Conservation (phyloP, 208 protist species). For the Willaertia magna region DNA sequence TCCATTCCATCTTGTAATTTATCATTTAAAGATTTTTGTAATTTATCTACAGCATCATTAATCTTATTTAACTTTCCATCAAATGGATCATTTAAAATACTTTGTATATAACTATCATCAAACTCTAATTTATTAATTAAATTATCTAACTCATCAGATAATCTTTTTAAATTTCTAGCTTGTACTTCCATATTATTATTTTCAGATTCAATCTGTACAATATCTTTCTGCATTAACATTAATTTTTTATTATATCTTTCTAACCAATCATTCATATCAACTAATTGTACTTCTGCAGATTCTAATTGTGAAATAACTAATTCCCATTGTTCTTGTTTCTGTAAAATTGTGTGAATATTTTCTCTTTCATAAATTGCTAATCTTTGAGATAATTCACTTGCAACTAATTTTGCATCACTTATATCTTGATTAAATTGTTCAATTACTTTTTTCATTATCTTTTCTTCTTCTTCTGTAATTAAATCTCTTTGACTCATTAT, state of each 20-base stretch:
- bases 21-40: not conserved
- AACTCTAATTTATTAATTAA: not conserved
- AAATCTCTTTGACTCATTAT: not conserved
- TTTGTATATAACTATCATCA: not conserved
- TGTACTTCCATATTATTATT: not conserved
- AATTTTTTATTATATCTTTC: not conserved
- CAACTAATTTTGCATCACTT: not conserved
- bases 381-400: not conserved
- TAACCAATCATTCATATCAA: not conserved
- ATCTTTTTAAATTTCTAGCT: not conserved
- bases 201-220: constrained; percentile 2
- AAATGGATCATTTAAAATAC: not conserved
- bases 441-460: not conserved
- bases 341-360: not conserved
- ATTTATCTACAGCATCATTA: not conserved
- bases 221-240: constrained; percentile 2
- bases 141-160: not conserved
- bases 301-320: not conserved
- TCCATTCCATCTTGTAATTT: not conserved
- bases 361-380: not conserved
- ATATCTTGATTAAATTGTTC: not conserved
- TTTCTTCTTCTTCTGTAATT: not conserved
- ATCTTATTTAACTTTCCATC: not conserved
- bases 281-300: not conserved
- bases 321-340: constrained; percentile 1